Conservation (phyloP, 2,329 filamentous ascomycete species). For the Diaporthe amygdali region DNA sequence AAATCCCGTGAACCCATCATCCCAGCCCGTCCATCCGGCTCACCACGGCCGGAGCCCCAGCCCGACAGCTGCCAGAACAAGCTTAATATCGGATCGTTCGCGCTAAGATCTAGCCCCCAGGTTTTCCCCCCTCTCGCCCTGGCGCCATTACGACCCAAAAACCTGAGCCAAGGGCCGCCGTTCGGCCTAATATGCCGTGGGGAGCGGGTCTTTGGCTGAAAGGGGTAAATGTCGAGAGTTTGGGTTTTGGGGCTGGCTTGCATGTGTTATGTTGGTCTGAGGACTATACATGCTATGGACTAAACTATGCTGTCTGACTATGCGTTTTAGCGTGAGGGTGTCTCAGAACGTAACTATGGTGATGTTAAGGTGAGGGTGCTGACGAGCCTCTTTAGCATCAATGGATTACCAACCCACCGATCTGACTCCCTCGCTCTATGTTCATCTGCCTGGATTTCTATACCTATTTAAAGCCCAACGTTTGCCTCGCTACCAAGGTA, state of each 20-base stretch:
- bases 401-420: not conserved
- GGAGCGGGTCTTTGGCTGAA: not conserved
- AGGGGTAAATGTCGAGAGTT: conserved; percentile 5
- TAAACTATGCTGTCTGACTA: not conserved
- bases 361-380: not conserved
- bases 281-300: too few relatives aligned
- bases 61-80: conserved; percentile 2
- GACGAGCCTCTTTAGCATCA: not conserved
- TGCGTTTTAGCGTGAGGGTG: not conserved
- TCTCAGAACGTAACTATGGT: not conserved
- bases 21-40: not conserved
- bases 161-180: not conserved
- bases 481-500: too few relatives aligned
- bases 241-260: not conserved
- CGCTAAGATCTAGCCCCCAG: not conserved
- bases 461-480: not conserved
- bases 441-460: not conserved
- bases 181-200: conserved; percentile 1
- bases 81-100: conserved; percentile 3
- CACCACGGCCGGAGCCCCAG: not conserved
- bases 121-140: not conserved
- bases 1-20: conserved; percentile 2
- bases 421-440: not conserved
- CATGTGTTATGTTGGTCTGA: too few relatives aligned
- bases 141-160: not conserved